Evolutionary conservation across 257 asterid genomes (phyloP), one percentile per base, ranked within the genome.

Genomic region (Nicotiana undulata): DNA sequence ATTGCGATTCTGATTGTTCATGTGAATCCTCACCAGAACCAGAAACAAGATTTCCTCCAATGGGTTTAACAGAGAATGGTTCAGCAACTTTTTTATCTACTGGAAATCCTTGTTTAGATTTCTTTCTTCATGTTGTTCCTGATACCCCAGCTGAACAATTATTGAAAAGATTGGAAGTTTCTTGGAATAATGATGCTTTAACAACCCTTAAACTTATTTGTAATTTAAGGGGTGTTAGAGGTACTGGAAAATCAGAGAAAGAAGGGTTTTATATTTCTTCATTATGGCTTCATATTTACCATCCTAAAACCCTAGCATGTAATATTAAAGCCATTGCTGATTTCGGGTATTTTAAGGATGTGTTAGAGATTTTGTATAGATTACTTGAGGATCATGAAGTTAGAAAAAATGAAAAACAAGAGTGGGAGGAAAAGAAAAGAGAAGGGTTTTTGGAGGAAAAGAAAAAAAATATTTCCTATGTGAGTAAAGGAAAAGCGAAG

Each of bases 321-420:
- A 85, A 82, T 64, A 68, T 76, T 46, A 76, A 80, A 34, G 81
- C 81, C 13, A 31, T 85, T 18, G 76, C 84, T 28, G 44, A 82
- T 20, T 85, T 82, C 40, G 84, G 88, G 37, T 80, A 85, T 18
- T 85, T 82, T 22, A 85, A 82, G 24, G 88, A 80, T 82, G 80
- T 82, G 61, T 77, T 77, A 37, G 88, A 85, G 67, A 85, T 82
- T 55, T 81, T 85, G 18, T 82, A 82, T 56, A 82, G 86, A 83
- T 29, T 85, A 16, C 76, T 85, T 28, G 82, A 82, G 49, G 88
- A 84, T 3, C 79, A 76, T 16, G 24, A 22, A 29, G 53, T 82
- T 4, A 79, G 85, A 16, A 9, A 29, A n/a, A 29, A 12, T 34
- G 79, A 85, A 55, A 59, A 79, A 13, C 2, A 32, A 15, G 34